Conservation (phyloP, 352 stramenopile species). For the Pythium periplocum region DNA sequence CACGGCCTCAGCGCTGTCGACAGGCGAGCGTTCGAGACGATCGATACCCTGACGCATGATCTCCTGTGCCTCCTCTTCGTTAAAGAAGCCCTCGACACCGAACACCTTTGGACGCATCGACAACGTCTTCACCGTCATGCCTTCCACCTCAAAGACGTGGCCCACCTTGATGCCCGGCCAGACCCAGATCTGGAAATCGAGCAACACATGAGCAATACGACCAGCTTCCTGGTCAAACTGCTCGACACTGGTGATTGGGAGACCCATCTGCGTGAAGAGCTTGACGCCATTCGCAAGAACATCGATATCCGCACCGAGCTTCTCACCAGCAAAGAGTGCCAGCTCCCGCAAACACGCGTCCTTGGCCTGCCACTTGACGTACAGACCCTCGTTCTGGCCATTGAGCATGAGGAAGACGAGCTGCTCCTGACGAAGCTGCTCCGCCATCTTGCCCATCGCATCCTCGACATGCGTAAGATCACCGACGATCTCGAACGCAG, state of each 20-base stretch:
- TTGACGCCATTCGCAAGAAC: constrained; percentile 48
- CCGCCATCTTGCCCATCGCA: constrained; percentile 20
- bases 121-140: constrained; percentile 48
- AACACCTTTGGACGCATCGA: constrained; percentile 63
- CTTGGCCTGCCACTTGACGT: constrained; percentile 27
- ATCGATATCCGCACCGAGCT: constrained; percentile 40
- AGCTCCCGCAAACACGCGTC: constrained; percentile 44
- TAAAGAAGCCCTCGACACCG: constrained; percentile 59
- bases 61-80: constrained; percentile 40
- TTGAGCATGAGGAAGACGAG: constrained; percentile 71
- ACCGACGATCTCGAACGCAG: constrained; percentile 18
- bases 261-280: constrained; percentile 46
- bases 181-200: constrained; percentile 71
- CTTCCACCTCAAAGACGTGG: constrained; percentile 45
- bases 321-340: constrained; percentile 24
- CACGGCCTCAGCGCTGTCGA: constrained; percentile 48
- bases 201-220: constrained; percentile 58
- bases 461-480: constrained; percentile 32
- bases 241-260: constrained; percentile 29
- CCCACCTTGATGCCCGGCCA: constrained; percentile 71
- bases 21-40: constrained; percentile 43
- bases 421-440: constrained; percentile 24
- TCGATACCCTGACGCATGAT: constrained; percentile 48
- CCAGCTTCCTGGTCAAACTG: constrained; percentile 25
- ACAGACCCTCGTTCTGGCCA: constrained; percentile 50